Conservation (phyloP, 2,329 filamentous ascomycete species). For the Akanthomyces muscarius region DNA sequence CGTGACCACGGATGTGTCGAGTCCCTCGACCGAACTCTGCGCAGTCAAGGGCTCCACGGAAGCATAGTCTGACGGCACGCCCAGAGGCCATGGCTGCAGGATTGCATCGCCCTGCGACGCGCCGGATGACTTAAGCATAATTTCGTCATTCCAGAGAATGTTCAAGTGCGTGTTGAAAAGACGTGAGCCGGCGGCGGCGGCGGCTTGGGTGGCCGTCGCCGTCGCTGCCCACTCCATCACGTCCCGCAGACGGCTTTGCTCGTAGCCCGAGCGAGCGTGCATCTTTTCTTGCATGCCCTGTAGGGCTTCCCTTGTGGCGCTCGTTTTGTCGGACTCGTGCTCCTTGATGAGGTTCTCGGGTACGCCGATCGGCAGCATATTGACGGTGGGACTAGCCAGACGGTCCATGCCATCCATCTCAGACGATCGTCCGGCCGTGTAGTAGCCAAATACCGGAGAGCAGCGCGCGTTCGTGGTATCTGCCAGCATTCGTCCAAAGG, state of each 20-base stretch:
- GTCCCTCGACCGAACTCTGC: background rate
- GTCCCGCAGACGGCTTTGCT: slow-evolving; percentile 14
- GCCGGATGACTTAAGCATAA: background rate
- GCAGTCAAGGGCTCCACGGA: background rate
- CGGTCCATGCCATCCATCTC: slow-evolving; percentile 2
- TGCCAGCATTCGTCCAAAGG: slow-evolving; percentile 15
- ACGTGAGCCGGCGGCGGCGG: background rate
- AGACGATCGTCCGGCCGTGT: background rate
- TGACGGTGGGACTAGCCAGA: background rate
- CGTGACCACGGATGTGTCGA: background rate
- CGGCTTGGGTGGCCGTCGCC: background rate
- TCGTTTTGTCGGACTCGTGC: background rate
- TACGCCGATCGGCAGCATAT: slow-evolving; percentile 1
- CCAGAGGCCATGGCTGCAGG: slow-evolving; percentile 1
- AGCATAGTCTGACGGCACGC: slow-evolving; percentile 7
- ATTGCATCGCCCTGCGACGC: background rate
- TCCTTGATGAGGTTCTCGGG: background rate
- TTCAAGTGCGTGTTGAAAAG: slow-evolving; percentile 2
- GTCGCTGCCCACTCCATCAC: background rate
- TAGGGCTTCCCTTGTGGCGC: background rate
- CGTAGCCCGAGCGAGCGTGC: slow-evolving; percentile 5
- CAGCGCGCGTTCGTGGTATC: background rate
- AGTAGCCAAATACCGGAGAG: background rate
- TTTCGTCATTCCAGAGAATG: slow-evolving; percentile 4
- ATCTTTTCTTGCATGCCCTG: slow-evolving; percentile 1